A percentile compares a stretch with the other conserved stretches of the same genome.
Evolutionary conservation across 257 asterid species (phyloP).

Genomic region (Petrea volubilis): DNA sequence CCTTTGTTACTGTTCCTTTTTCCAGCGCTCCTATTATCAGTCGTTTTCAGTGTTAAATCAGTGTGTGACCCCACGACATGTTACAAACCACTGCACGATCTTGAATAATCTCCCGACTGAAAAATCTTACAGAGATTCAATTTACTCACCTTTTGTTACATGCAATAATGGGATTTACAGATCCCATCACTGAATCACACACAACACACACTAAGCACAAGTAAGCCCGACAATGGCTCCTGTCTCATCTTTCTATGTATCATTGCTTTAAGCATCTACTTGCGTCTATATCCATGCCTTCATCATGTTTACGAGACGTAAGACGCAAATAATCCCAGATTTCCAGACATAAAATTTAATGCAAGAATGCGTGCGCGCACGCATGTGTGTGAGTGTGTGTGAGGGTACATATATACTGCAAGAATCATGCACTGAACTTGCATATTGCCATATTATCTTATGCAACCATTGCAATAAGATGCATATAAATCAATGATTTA

Average conservation of each 20-base stretch:
- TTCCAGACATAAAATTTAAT: too few species aligned
- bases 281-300: neutral
- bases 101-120: neutral
- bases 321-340: too few species aligned
- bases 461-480: too few species aligned
- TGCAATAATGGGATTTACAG: constrained; percentile 31
- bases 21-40: neutral
- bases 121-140: neutral
- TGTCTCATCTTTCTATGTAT: neutral
- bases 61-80: neutral
- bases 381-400: too few species aligned
- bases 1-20: too few species aligned
- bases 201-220: neutral
- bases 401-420: too few species aligned
- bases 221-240: neutral
- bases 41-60: neutral
- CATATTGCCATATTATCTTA: too few species aligned
- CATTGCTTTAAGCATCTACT: too few species aligned
- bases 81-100: neutral
- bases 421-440: too few species aligned
- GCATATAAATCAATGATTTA: too few species aligned
- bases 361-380: too few species aligned
- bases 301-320: too few species aligned
- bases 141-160: constrained; percentile 20
- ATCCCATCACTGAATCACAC: neutral